Conservation (phyloP, 1,284 basidiomycete genomes). For the Ganoderma multipileum region DNA sequence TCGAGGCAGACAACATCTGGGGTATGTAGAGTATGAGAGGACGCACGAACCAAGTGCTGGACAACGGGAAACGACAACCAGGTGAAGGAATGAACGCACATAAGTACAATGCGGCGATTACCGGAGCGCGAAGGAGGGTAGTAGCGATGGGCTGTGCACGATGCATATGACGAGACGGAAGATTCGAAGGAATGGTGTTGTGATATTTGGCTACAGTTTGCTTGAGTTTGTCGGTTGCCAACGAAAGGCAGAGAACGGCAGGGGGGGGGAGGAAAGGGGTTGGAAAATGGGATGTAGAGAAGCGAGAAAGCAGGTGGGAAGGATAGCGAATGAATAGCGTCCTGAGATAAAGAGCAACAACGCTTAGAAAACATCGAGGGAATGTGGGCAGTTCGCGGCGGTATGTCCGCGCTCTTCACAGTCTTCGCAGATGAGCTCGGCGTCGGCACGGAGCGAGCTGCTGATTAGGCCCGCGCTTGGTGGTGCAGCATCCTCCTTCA, state of each 20-base stretch:
- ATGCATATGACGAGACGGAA: constrained; percentile 6
- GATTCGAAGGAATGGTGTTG: constrained; percentile 6
- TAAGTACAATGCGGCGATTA: constrained; percentile 30
- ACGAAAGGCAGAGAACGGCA: not conserved
- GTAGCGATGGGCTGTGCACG: constrained; percentile 17
- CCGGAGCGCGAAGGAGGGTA: constrained; percentile 20
- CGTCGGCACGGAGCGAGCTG: constrained; percentile 12
- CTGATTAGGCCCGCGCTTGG: constrained; percentile 24
- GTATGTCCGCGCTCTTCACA: constrained; percentile 78
- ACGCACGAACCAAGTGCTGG: constrained; percentile 20
- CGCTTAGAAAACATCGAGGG: constrained; percentile 76
- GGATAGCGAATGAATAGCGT: not conserved
- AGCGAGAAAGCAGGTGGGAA: constrained; percentile 4
- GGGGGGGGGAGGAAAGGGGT: not conserved
- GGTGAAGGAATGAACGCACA: constrained; percentile 25
- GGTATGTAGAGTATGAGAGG: constrained; percentile 28
- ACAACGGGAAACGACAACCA: not conserved
- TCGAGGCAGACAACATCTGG: constrained; percentile 22
- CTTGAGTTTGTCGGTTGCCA: not conserved
- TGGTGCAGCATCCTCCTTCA: constrained; percentile 48
- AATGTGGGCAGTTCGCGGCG: constrained; percentile 78
- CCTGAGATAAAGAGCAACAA: not conserved
- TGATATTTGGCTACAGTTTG: constrained; percentile 24
- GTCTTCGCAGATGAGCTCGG: constrained; percentile 70
- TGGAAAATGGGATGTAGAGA: not conserved